Evolutionary conservation across 495 filamentous ascomycete species (phyloP).

Genomic region (Aspergillus avenaceus): DNA sequence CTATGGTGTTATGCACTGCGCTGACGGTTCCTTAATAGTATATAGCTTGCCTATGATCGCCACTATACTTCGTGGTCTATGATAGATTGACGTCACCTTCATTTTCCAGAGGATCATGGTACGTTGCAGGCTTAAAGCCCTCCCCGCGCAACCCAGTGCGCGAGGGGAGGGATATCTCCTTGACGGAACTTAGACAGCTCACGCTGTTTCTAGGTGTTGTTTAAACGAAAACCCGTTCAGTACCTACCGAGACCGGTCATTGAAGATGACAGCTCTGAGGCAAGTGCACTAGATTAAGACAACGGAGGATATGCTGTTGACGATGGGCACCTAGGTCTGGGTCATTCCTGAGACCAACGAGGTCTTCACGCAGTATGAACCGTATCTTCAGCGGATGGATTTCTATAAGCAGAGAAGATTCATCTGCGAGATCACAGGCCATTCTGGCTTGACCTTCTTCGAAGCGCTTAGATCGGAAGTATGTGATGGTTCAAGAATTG

Average conservation of each 20-base stretch:
- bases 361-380: constrained; percentile 84
- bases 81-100: constrained; percentile 24
- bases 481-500: constrained; percentile 25
- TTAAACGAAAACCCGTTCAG: constrained; percentile 94
- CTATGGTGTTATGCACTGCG: not conserved
- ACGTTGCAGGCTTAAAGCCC: constrained; percentile 11
- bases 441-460: constrained; percentile 90
- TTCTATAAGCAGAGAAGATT: constrained; percentile 93
- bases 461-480: constrained; percentile 93
- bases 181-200: too few species aligned
- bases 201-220: constrained; percentile 67
- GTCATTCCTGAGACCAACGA: constrained; percentile 85
- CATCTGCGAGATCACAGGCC: constrained; percentile 91
- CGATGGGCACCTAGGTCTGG: constrained; percentile 66
- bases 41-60: not conserved
- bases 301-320: constrained; percentile 5
- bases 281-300: constrained; percentile 30
- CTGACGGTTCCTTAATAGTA: not conserved
- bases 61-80: constrained; percentile 12
- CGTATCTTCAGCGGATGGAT: constrained; percentile 81
- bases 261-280: constrained; percentile 77
- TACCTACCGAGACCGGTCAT: constrained; percentile 68
- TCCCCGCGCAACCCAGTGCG: too few species aligned
- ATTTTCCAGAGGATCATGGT: constrained; percentile 36
- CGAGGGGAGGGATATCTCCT: too few species aligned